Base-by-base conservation (phyloP, 768 basidiomycete species). In the Rhizopogon sp. region DNA sequence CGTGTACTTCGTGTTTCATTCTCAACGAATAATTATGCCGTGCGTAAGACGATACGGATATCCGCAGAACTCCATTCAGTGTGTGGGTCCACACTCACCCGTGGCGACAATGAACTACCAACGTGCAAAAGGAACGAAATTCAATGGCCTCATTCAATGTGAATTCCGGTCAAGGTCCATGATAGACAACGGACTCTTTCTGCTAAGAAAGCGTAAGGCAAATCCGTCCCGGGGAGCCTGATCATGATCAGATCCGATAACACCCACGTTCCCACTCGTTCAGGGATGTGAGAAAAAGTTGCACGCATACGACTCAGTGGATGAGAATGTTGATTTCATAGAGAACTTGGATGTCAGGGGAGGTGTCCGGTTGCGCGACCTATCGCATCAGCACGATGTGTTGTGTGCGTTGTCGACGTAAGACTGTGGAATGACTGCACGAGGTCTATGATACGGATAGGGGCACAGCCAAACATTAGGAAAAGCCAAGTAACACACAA, bases 321-420 rank as follows among this genome's bases (percentile, higher is more conserved):
- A 53, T 58, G 43, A 42, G 42, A 47, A 43, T 52, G 53, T 35
- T 33, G 46, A 49, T 49, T 35, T 49, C 14, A 49, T 20, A 49
- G 33, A 20, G 33, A 13, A 49, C 33, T 47, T 33, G 31, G 20
- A 2, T 17, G 14, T 44, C 35, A 37, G 35, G 35, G 43, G 28
- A n/a, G 25, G 43, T 29, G 9, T 28, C 43, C 28, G 45, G 17
- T 13, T 20, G 31, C 17, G 17, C 31, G 46, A 40, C 40, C 51
- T 52, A 31, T 10, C 22, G 44, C 35, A 39, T 53, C 39, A 50
- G 44, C 9, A 10, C 25, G 43, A 53, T 50, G 56, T 64, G 56
- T 64, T 64, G 66, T 56, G 66, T 56, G 67, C 45, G 59, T 43
- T 37, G 63, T 55, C 66, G 61, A 67, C 66, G 68, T 70, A 70